Evolutionary conservation across 768 basidiomycete species (phyloP).

Genomic region (Phylloporus scabripes): DNA sequence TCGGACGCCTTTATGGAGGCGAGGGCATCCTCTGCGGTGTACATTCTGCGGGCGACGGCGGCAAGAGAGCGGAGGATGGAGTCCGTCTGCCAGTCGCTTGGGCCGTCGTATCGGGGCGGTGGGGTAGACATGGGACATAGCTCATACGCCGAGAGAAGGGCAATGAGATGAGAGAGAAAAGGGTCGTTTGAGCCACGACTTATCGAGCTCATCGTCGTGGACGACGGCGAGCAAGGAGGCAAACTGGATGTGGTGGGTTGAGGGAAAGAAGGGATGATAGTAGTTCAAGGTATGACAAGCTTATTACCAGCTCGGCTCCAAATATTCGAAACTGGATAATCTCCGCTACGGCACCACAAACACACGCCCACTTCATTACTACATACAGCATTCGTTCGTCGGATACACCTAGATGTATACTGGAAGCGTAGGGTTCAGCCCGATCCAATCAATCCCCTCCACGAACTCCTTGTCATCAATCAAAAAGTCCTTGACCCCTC

Average conservation of each 20-base stretch:
- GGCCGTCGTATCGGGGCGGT: constrained; percentile 51
- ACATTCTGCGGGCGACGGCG: constrained; percentile 49
- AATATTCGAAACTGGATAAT: constrained; percentile 10
- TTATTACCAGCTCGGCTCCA: constrained; percentile 3
- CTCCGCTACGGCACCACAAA: constrained; percentile 14
- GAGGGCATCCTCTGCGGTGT: constrained; percentile 47
- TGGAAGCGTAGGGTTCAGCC: constrained; percentile 70
- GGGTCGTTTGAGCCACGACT: constrained; percentile 26
- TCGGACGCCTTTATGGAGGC: constrained; percentile 36
- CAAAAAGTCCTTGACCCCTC: constrained; percentile 62
- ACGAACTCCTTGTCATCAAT: constrained; percentile 74
- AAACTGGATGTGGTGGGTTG: constrained; percentile 3
- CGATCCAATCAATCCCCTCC: constrained; percentile 65
- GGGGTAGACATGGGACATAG: constrained; percentile 47
- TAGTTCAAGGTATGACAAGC: constrained; percentile 2
- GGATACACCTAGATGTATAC: constrained; percentile 57
- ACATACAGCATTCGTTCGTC: constrained; percentile 1
- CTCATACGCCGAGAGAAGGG: constrained; percentile 55
- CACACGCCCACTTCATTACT: background rate
- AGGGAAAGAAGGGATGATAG: background rate
- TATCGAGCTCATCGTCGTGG: constrained; percentile 33
- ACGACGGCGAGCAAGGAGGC: constrained; percentile 10
- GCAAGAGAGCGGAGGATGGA: constrained; percentile 49
- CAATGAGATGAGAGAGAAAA: constrained; percentile 51
- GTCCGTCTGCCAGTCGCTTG: constrained; percentile 54